Evolutionary conservation across 768 basidiomycete genomes (phyloP), one percentile per base, ranked within the genome.

Genomic region (Lyophyllum shimeji): DNA sequence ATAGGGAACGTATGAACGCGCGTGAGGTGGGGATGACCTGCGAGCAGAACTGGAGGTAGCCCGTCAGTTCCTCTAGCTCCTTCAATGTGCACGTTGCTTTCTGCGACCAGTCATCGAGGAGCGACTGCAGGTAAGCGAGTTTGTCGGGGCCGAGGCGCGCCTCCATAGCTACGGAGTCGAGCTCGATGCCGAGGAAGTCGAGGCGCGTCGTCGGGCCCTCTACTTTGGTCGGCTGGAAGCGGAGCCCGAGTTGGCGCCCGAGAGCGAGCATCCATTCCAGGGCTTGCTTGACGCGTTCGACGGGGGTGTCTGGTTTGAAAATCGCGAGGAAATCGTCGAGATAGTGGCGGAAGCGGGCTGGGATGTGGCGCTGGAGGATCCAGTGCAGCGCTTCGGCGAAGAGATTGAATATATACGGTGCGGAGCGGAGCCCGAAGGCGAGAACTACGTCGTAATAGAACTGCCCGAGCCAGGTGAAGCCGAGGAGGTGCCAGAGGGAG

Each of bases 311-410:
- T 7, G 43, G 33, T 12, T 34, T 18, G 53, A 71, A 73, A n/a
- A 64, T 58, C 1, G 60, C 29, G 20, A 75, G 65, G 52, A 75
- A 76, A 42, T 75, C 68, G 42, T 76, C 69, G 1, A 76, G 63
- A 47, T 73, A 74, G 42, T 75, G 73, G 7, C 62, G 62, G 1
- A 74, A 52, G 7, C 7, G 8, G 0, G 68, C 64, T 0, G 69
- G 72, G 45, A 75, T 66, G 51, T 76, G 68, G 9, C 65, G 63
- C 15, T 64, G 55, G 17, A 75, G 68, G 50, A 76, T 75, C 74
- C 73, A 77, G 53, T 76, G 75, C 11, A 75, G 64, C 9, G 66
- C 75, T 53, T 76, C 70, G 0, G 74, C 65, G 51, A 75, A 75
- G 1, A 75, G 65, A 52, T 75, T 73, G 62, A 74, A 76, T 17